A percentile compares a stretch with the other conserved stretches of the same genome.
Conservation (phyloP, 805 yeast genomes). For the Wickerhamiella galacta region DNA sequence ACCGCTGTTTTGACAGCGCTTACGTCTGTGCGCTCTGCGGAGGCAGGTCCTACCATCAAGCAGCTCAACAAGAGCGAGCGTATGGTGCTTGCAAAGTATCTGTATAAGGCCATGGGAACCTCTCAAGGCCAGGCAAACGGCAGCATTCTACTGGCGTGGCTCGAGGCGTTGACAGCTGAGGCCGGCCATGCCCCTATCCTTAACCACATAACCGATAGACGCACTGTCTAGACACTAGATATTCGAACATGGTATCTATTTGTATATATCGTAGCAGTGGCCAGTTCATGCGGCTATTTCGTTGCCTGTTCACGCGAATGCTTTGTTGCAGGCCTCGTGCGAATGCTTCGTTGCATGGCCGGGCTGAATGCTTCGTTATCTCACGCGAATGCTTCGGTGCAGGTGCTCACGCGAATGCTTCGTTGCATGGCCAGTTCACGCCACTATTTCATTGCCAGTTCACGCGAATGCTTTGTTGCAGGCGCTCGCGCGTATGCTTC, state of each 20-base stretch:
- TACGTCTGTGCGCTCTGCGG: conserved; percentile 47
- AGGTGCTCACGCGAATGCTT: no score
- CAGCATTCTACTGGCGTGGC: conserved; percentile 77
- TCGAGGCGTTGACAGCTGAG: conserved; percentile 68
- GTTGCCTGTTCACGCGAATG: no score
- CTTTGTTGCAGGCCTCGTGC: no score
- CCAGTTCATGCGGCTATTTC: background rate
- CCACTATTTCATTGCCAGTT: no score
- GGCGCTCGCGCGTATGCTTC: no score
- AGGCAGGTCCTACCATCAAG: conserved; percentile 45
- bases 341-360: no score
- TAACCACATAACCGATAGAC: conserved; percentile 71
- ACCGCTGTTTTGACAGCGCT: conserved; percentile 53
- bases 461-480: no score
- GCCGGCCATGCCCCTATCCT: conserved; percentile 84
- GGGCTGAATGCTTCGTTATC: no score
- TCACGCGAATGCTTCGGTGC: no score
- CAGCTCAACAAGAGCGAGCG: conserved; percentile 46
- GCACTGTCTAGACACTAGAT: conserved; percentile 47
- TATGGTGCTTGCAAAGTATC: conserved; percentile 63
- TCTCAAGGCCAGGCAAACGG: conserved; percentile 54
- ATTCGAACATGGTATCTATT: background rate
- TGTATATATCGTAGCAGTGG: background rate
- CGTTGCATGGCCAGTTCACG: no score
- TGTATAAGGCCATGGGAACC: conserved; percentile 71